These are phyloP conservation scores for Abrus pulchellus DNA, from an alignment of 306 rosid genomes.

Conservation along the genomic window DNA sequence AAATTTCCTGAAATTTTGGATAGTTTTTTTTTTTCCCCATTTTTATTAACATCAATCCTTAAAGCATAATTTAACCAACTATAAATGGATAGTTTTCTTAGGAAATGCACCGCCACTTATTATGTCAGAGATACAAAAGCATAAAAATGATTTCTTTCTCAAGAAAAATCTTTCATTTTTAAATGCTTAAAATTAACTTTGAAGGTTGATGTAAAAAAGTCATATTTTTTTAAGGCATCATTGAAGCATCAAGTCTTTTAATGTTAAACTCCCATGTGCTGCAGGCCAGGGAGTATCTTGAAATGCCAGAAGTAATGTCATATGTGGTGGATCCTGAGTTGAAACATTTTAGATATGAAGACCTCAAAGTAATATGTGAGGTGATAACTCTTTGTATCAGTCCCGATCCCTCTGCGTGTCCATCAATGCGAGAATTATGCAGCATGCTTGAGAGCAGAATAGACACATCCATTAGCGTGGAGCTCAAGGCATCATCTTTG, in stretches of 20 bases:
- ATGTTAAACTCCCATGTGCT: conserved; percentile 31
- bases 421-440: conserved; percentile 75
- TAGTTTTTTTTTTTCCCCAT: too few species aligned
- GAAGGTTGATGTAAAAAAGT: too few species aligned
- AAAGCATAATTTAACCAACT: too few species aligned
- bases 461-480: conserved; percentile 76
- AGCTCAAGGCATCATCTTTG: conserved; percentile 82
- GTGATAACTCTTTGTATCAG: conserved; percentile 75
- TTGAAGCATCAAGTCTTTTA: conserved; percentile 5
- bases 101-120: too few species aligned
- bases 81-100: too few species aligned
- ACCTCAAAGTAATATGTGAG: conserved; percentile 84
- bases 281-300: conserved; percentile 92
- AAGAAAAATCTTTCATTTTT: too few species aligned
- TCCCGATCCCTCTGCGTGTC: conserved; percentile 65
- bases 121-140: too few species aligned
- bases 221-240: not conserved
- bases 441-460: conserved; percentile 75
- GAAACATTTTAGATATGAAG: conserved; percentile 85
- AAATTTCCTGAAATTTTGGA: conserved; percentile 16
- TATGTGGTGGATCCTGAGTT: conserved; percentile 87
- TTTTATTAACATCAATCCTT: too few species aligned
- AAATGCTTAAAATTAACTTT: too few species aligned
- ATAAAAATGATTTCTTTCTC: too few species aligned
- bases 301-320: conserved; percentile 85